phyloP scores from a whole-genome alignment of 805 yeast genomes.

The Barnettozyma sucrosica region DNA sequence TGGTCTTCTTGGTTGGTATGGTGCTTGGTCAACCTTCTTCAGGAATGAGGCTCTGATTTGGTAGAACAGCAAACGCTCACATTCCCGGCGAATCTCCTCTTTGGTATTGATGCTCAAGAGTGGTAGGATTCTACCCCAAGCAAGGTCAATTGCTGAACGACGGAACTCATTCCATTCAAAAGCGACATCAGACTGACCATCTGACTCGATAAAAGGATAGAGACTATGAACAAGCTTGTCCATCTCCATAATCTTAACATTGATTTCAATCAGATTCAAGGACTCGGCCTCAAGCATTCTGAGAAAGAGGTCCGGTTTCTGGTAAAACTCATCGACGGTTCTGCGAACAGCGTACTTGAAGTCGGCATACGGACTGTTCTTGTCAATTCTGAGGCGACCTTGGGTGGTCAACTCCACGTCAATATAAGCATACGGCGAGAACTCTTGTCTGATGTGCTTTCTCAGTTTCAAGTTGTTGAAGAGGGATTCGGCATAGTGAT shows the following conservation, averaged over 20 bases:
- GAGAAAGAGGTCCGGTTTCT: slow-evolving; percentile 74
- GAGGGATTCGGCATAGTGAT: slow-evolving; percentile 72
- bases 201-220: slow-evolving; percentile 57
- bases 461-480: slow-evolving; percentile 78
- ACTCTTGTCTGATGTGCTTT: slow-evolving; percentile 58
- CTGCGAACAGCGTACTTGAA: slow-evolving; percentile 87
- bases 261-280: slow-evolving; percentile 62
- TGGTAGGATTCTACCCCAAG: slow-evolving; percentile 62
- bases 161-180: slow-evolving; percentile 79
- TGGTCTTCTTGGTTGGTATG: slow-evolving; percentile 64
- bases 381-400: slow-evolving; percentile 71
- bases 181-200: slow-evolving; percentile 70
- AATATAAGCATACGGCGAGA: slow-evolving; percentile 57
- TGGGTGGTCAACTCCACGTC: slow-evolving; percentile 79
- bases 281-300: slow-evolving; percentile 91
- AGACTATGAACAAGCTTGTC: slow-evolving; percentile 39
- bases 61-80: slow-evolving; percentile 63
- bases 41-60: slow-evolving; percentile 67
- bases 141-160: slow-evolving; percentile 55
- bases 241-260: slow-evolving; percentile 43
- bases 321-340: slow-evolving; percentile 65
- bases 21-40: slow-evolving; percentile 84
- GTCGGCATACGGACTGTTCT: slow-evolving; percentile 76
- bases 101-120: slow-evolving; percentile 70
- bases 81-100: slow-evolving; percentile 71